A percentile compares a stretch with the other conserved stretches of the same genome.
These are phyloP conservation scores for Endotrypanum monterogeii DNA, from an alignment of 208 protist species.

Conservation along the genomic window DNA sequence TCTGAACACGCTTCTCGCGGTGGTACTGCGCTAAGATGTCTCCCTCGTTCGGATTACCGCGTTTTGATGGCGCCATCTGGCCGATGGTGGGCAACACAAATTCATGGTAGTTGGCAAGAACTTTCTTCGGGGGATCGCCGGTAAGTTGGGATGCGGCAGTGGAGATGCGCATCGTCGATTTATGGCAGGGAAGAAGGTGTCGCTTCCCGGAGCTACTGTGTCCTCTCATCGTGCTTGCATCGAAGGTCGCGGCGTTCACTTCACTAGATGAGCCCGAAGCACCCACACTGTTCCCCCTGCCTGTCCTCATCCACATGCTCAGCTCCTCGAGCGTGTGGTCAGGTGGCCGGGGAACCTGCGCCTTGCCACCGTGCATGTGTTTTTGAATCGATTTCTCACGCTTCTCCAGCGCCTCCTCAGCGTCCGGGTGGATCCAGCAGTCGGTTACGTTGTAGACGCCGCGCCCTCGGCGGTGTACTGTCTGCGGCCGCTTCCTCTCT, in stretches of 20 bases:
- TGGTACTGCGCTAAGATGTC: conserved; percentile 22
- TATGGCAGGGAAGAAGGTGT: conserved; percentile 3
- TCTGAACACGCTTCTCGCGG: conserved; percentile 19
- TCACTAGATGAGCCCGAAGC: neutral
- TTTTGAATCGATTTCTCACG: conserved; percentile 17
- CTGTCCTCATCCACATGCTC: conserved; percentile 36
- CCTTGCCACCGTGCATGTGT: conserved; percentile 36
- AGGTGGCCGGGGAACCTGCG: conserved; percentile 43
- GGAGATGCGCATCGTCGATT: neutral
- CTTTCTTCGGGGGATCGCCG: neutral
- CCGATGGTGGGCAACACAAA: conserved; percentile 14
- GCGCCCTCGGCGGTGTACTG: conserved; percentile 23
- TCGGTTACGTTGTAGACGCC: conserved; percentile 37
- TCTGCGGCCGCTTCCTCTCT: neutral
- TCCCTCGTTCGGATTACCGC: conserved; percentile 22
- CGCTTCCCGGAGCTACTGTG: neutral
- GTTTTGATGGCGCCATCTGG: conserved; percentile 2
- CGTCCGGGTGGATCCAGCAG: conserved; percentile 31
- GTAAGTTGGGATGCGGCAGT: conserved; percentile 1
- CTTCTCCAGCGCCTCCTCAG: conserved; percentile 13
- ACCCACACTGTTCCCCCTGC: neutral
- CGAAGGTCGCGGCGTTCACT: neutral
- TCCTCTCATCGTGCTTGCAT: neutral
- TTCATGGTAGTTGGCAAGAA: conserved; percentile 19
- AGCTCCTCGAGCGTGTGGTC: conserved; percentile 64